Percentiles rank a stretch among this genome's conserved stretches.
phyloP scores from a whole-genome alignment of 2,329 filamentous ascomycete genomes.

The Nigrospora sphaerica region DNA sequence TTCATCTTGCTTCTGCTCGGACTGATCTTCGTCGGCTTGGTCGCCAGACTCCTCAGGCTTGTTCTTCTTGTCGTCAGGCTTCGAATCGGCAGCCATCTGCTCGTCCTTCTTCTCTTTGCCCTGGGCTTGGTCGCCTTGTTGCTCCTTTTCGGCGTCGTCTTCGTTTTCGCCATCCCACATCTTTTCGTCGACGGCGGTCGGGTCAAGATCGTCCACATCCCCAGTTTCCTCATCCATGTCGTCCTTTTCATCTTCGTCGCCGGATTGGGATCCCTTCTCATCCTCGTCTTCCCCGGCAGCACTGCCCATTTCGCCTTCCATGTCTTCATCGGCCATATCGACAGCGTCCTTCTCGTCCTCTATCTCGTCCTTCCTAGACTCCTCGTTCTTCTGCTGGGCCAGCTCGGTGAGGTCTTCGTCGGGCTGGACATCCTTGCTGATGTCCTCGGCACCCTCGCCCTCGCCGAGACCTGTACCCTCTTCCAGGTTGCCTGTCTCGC shows the following conservation, averaged over 20 bases:
- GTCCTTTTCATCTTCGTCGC: conserved; percentile 57
- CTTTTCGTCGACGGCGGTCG: conserved; percentile 91
- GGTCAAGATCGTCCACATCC: conserved; percentile 84
- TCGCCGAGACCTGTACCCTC: conserved; percentile 90
- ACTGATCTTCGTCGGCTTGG: conserved; percentile 19
- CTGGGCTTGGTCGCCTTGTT: conserved; percentile 65
- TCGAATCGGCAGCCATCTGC: conserved; percentile 42
- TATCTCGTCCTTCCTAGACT: conserved; percentile 55
- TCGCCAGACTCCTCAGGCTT: conserved; percentile 30
- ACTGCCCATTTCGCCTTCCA: conserved; percentile 75
- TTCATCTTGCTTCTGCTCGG: conserved; percentile 28
- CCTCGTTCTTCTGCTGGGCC: conserved; percentile 72
- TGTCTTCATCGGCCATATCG: conserved; percentile 87
- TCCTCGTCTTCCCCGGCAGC: conserved; percentile 56
- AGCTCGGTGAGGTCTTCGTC: conserved; percentile 91
- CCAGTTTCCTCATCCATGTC: conserved; percentile 87
- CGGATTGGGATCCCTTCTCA: conserved; percentile 52
- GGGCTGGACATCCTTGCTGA: conserved; percentile 91
- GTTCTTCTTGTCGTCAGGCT: conserved; percentile 53
- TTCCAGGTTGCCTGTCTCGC: conserved; percentile 73
- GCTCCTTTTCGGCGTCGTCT: conserved; percentile 75
- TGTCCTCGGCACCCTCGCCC: conserved; percentile 91
- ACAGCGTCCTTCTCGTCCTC: conserved; percentile 79
- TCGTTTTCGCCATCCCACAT: conserved; percentile 91
- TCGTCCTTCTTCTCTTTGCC: conserved; percentile 61